Percentiles rank a stretch among this genome's conserved stretches.
These are phyloP conservation scores for Neonectria ditissima DNA, from an alignment of 2,329 filamentous ascomycete species.

Conservation along the genomic window DNA sequence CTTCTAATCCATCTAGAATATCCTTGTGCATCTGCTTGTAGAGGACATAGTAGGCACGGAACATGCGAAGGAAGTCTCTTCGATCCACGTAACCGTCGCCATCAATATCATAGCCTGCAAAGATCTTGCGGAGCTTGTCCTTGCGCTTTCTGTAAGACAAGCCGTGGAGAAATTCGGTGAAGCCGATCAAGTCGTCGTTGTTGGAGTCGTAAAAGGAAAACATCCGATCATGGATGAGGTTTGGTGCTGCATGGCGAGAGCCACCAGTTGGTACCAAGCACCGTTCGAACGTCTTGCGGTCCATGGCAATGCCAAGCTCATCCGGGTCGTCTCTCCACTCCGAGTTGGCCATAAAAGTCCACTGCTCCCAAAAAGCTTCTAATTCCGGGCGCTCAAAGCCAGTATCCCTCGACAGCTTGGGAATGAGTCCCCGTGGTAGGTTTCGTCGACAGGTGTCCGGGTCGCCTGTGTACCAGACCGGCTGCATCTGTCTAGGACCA, in stretches of 20 bases:
- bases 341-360: conserved; percentile 90
- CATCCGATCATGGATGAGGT: conserved; percentile 94
- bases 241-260: conserved; percentile 81
- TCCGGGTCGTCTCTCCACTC: conserved; percentile 87
- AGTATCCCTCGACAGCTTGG: conserved; percentile 76
- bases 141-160: conserved; percentile 77
- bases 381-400: conserved; percentile 88
- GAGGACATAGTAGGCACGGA: conserved; percentile 90
- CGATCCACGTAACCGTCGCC: conserved; percentile 87
- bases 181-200: conserved; percentile 87
- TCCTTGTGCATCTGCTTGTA: conserved; percentile 92
- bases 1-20: conserved; percentile 80
- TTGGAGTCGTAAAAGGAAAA: conserved; percentile 97
- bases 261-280: conserved; percentile 89
- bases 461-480: conserved; percentile 90
- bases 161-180: conserved; percentile 89
- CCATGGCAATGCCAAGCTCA: conserved; percentile 83
- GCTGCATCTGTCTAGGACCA: conserved; percentile 81
- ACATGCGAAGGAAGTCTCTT: conserved; percentile 90
- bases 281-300: conserved; percentile 91
- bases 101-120: conserved; percentile 92
- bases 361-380: conserved; percentile 96
- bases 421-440: conserved; percentile 75
- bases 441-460: conserved; percentile 76
- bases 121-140: conserved; percentile 78